Base-by-base conservation (phyloP, 768 basidiomycete species). In the Sarcodon aspratus region DNA sequence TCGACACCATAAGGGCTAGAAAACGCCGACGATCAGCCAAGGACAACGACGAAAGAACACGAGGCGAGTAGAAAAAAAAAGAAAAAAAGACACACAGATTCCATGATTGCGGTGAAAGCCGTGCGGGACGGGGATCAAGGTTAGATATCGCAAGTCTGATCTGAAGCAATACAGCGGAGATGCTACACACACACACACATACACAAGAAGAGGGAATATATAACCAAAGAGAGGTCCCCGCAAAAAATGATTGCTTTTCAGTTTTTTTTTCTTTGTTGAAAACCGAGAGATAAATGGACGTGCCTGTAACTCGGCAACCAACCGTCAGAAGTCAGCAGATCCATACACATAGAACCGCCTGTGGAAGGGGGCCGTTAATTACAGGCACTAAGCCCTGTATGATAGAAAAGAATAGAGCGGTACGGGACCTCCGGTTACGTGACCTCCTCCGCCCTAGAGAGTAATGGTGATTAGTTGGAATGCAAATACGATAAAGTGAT, bases 301-400 rank as follows among this genome's bases (percentile, higher is more conserved):
- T 54, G 79, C 74, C 73, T 79, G 53, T 84, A 82, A 52, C 76
- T 79, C 1, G 81, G 82, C 36, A 84, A 73, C 78, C 82, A 83
- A 76, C 80, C 81, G 50, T 80, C 77, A 0, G 78, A 68, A 1
- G 80, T 82, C 45, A 84, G 63, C 7, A 83, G 65, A 58, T 85
- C 82, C 81, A 85, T 83, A 55, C 83, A 85, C 45, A 85, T 82
- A 3, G 79, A 82, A 1, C 82, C 83, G 9, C 82, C 80, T 77
- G 52, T 33, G 6, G 45, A 38, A 50, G 46, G 50, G 45, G 54
- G 45, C 44, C 52, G 40, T 8, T 32, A 15, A 47, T 36, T 17
- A 38, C 21, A 31, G 46, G 21, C 33, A 43, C 13, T 12, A 13
- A 10, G n/a, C 21, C 17, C 9, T 42, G 36, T 33, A 15, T 1